Base-by-base conservation (phyloP, 345 rosid species). In the Anacardium occidentale region DNA sequence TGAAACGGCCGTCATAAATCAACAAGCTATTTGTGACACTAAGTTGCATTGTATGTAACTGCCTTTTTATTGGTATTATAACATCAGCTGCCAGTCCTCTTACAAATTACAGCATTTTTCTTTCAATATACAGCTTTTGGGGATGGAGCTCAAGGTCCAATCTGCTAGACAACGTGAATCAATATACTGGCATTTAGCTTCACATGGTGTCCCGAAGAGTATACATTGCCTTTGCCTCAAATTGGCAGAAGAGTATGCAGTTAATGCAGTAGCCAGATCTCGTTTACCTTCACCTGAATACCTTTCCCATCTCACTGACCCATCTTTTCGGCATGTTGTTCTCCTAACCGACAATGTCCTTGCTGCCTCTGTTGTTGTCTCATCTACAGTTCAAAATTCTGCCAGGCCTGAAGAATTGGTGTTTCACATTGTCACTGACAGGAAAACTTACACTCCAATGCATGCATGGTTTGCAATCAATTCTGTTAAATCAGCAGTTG, bases 381-480 rank as follows among this genome's bases (percentile, higher is more conserved):
- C 94, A 70, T 94, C 98, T 25, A 77, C 96, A 1, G 87, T 91
- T 14, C 77, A 84, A 75, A 83, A 79, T 54, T 84, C 93, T 1
- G 82, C 64, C 70, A 81, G 81, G 65, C 96, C 96, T 6, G 94
- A 88, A 73, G 85, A 84, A 29, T 78, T 91, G 45, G 98, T 90
- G 51, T 91, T 94, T 71, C 98, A 91, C 47, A 81, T 94, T 17
- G 86, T 94, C 76, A 91, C 98, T 14, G 97, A 94, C 81, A 91
- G 90, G 83, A 94, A 94, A 83, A 94, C 98, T 2, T 91, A 90
- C 75, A 83, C 91, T 26, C 85, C 97, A 1, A 91, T 94, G 98
- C 94, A 94, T 76, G 90, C 98, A 47, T 91, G 98, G 98, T 94
- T 94, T 83, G 96, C 96, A 63, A 82, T 84, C 14, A 87, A 90